Evolutionary conservation across 192 early-diverging fungal species (phyloP), one percentile per base, ranked within the genome.

Genomic region (Podila verticillata): DNA sequence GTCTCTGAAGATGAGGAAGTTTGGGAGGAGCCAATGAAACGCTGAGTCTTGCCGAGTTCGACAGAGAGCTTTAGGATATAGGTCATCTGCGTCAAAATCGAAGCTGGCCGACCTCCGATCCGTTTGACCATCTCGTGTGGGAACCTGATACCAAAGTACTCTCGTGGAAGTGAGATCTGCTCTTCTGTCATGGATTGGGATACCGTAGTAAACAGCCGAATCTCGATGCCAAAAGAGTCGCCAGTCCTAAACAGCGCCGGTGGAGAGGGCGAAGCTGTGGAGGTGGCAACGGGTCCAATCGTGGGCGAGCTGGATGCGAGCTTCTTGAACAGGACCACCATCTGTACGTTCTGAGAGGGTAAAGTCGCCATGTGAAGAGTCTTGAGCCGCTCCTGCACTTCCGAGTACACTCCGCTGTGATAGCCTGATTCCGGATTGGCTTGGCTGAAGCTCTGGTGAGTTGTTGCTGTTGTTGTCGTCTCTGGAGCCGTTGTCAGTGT

Each of bases 341-440:
- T 68, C 17, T 63, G 51, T 0, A 80, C 48, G 10, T 70, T 65
- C 13, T 58, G 19, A 0, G 70, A 72, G 0, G 77, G 77, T 8
- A 80, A 44, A 0, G 44, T 47, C 4, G 61, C 31, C 70, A 68
- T n/a, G 32, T 80, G 66, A 26, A 72, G 24, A 10, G 36, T 28
- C 13, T 68, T 64, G 35, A 80, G 28, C 5, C 61, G 69, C 29
- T 72, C 70, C 36, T 80, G 54, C 4, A 80, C 70, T 35, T 68
- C 70, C 10, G 66, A 60, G 30, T 64, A 72, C 3, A 72, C 32
- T 1, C 65, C 70, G 6, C 29, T 72, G 34, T 80, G 77, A 24
- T 80, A 80, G 0, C 77, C 77, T 0, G 77, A 80, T 28, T 80
- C 77, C 0, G 65, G 77, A 28, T 72, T 72, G 19, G 68, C 65